Evolutionary conservation across 805 yeast species (phyloP).

Genomic region (Ogataea philodendri): DNA sequence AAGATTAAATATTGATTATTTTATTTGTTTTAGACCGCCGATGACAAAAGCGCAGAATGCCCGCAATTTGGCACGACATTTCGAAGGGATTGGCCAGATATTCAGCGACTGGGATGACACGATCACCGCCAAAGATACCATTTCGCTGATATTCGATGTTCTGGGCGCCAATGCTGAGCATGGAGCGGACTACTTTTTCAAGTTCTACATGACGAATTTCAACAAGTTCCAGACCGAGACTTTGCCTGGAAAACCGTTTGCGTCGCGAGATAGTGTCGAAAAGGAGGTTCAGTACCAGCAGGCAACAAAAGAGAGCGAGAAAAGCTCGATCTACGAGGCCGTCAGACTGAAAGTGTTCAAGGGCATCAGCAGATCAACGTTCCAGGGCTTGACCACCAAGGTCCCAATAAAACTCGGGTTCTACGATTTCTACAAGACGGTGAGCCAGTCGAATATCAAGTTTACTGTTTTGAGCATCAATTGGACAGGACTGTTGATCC

Average conservation of each 20-base stretch:
- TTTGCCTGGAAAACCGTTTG: conserved; percentile 28
- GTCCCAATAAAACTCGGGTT: conserved; percentile 43
- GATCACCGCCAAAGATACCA: conserved; percentile 54
- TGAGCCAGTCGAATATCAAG: conserved; percentile 4
- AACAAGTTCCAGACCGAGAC: conserved; percentile 26
- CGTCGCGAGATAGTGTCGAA: conserved; percentile 33
- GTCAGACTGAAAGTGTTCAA: conserved; percentile 39
- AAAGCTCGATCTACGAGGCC: conserved; percentile 45
- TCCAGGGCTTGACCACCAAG: conserved; percentile 36
- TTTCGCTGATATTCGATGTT: conserved; percentile 47
- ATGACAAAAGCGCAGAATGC: conserved; percentile 21
- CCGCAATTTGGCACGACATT: conserved; percentile 13
- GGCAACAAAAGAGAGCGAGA: conserved; percentile 45
- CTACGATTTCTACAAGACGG: conserved; percentile 28
- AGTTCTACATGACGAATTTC: conserved; percentile 41
- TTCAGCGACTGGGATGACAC: conserved; percentile 71
- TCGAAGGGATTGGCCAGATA: conserved; percentile 24
- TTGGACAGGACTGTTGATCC: conserved; percentile 55
- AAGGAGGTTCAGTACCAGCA: conserved; percentile 46
- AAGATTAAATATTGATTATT: conserved; percentile 2
- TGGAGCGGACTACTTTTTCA: conserved; percentile 42
- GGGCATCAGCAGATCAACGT: conserved; percentile 35
- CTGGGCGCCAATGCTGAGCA: conserved; percentile 41
- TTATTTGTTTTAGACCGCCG: no score
- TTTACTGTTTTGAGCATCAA: conserved; percentile 52